phyloP scores from a whole-genome alignment of 148 eudicot species.

The Rhododendron ferrugineum region DNA sequence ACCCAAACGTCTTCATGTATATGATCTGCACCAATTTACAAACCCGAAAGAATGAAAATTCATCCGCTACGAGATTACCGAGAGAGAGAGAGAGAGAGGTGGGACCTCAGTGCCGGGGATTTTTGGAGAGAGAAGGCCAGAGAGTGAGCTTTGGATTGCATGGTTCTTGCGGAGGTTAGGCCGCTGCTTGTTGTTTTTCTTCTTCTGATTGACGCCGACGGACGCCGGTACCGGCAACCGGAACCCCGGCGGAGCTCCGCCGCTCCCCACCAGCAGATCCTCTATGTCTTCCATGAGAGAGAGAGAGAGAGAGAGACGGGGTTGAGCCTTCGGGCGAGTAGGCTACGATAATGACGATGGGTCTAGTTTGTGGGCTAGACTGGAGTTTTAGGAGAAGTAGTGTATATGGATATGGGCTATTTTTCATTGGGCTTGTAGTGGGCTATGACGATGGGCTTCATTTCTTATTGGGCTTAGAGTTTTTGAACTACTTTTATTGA shows the following conservation, averaged over 20 bases:
- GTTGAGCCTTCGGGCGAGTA: not conserved
- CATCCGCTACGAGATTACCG: not conserved
- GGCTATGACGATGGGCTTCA: not conserved
- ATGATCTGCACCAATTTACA: constrained; percentile 53
- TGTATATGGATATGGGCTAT: not conserved
- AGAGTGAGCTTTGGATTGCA: constrained; percentile 36
- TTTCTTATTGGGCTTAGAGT: too few relatives aligned
- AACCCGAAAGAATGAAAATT: not conserved
- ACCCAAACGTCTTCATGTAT: constrained; percentile 87
- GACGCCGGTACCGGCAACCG: constrained; percentile 57
- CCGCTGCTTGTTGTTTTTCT: constrained; percentile 27
- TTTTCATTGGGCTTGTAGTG: not conserved
- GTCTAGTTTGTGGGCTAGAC: not conserved
- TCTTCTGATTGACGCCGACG: constrained; percentile 57
- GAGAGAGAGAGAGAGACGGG: not conserved
- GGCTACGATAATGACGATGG: not conserved
- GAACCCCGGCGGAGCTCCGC: constrained; percentile 77
- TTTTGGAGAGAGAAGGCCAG: constrained; percentile 34
- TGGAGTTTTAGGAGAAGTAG: not conserved
- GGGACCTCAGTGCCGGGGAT: constrained; percentile 93
- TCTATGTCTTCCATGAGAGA: constrained; percentile 82
- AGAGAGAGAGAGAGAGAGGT: not conserved
- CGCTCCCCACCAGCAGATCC: constrained; percentile 66
- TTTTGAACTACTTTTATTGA: too few relatives aligned
- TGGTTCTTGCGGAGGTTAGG: constrained; percentile 15